Evolutionary conservation across 2,329 filamentous ascomycete species (phyloP), one percentile per base, ranked within the genome.

Genomic region (Graphiopsis chlorocephala): DNA sequence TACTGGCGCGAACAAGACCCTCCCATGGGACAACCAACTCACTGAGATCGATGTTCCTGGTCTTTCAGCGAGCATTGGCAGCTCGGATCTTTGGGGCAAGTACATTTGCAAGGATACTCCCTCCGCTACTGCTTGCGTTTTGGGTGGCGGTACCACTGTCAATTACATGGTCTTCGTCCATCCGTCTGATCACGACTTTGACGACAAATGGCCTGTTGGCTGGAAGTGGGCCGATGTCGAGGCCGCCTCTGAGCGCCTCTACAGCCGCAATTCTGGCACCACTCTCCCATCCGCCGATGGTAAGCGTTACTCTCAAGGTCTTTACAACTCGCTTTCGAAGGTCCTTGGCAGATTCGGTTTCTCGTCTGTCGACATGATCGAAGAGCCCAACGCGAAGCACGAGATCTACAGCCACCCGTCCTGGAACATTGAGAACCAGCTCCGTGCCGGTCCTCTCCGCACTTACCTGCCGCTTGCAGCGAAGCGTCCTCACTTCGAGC

Each of bases 11-110:
- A 84, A 78, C 31, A 81, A 88, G 77, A 83, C 82, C 63, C 85
- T 87, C 0, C 74, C 77, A 1, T 91, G 89, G 89, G 84, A 83
- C 38, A 85, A 84, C 17, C 85, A 86, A 52, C 76, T 90, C 29
- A 90, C 88, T 6, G 86, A 88, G 56, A 90, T 91, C 70, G 89
- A 91, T 71, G 84, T 91, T 5, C 89, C 89, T 0, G 87, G 88
- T 61, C 83, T 91, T 64, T 52, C 61, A 2, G 61, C 53, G 5
- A 50, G 10, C 35, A 28, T 64, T 29, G 55, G 53, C 20, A 33
- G 11, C 25, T 47, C 55, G 2, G 55, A 58, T 8, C 45, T 64
- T 17, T 59, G 61, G 53, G 14, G 15, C 12, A 79, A 80, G 4
- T 87, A 86, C 35, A 86, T 90, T 38, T 91, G 89, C 76, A 83